phyloP scores from a whole-genome alignment of 257 asterid genomes.

The Mentha longifolia region DNA sequence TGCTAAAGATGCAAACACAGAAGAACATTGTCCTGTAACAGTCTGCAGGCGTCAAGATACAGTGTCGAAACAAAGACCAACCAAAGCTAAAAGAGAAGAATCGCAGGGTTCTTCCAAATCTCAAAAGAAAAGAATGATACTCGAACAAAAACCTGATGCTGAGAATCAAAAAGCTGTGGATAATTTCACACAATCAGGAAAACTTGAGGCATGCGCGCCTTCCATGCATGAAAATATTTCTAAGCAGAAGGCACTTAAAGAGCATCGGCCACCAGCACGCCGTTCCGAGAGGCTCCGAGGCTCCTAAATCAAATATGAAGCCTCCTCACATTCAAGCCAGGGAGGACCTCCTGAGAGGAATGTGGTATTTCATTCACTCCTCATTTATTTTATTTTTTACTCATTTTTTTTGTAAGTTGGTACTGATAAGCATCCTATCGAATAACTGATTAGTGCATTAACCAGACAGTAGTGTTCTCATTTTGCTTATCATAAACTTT shows the following conservation, averaged over 20 bases:
- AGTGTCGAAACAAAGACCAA: background rate
- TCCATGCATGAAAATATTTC: background rate
- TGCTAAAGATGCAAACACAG: background rate
- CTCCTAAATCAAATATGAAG: background rate
- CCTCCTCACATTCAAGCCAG: background rate
- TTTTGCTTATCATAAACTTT: background rate
- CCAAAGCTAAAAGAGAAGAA: slow-evolving; percentile 6
- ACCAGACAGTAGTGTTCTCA: background rate
- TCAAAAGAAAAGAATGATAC: slow-evolving; percentile 9
- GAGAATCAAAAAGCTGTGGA: background rate
- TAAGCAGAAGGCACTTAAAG: slow-evolving; percentile 12
- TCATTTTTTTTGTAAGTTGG: background rate
- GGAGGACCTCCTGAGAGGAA: background rate
- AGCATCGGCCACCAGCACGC: slow-evolving; percentile 15
- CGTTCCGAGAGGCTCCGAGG: slow-evolving; percentile 14
- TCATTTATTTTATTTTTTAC: background rate
- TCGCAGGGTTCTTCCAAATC: slow-evolving; percentile 19
- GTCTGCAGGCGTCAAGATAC: background rate
- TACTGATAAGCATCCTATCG: background rate
- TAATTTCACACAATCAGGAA: background rate
- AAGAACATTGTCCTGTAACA: background rate
- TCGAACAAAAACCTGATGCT: slow-evolving; percentile 17
- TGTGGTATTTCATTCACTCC: background rate
- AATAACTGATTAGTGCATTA: slow-evolving; percentile 8
- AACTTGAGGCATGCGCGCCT: background rate